Percentiles rank a stretch among this genome's conserved stretches.
Evolutionary conservation across 192 early-diverging fungal species (phyloP).

Genomic region (Coemansia sp.): DNA sequence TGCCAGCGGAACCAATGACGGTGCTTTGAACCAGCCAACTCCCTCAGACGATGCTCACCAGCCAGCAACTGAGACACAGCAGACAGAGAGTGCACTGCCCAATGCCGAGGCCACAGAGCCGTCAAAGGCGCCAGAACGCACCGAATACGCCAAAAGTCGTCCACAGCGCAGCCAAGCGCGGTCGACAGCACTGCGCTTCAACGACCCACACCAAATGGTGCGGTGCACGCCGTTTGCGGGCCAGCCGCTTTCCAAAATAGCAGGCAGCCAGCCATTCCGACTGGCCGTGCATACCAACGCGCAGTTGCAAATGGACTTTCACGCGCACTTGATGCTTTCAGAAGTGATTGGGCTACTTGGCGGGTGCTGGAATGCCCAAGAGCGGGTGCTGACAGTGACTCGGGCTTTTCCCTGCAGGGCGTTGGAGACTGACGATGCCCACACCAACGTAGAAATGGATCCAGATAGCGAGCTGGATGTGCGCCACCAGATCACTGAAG

Average conservation of each 20-base stretch:
- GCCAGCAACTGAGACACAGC: too few relatives aligned
- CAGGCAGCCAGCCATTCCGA: constrained; percentile 78
- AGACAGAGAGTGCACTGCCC: too few relatives aligned
- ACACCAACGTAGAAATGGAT: constrained; percentile 88
- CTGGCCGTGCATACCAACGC: constrained; percentile 73
- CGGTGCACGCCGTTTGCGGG: constrained; percentile 76
- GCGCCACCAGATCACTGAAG: constrained; percentile 66
- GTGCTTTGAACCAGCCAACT: too few relatives aligned
- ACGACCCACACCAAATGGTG: constrained; percentile 78
- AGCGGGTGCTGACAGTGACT: constrained; percentile 58
- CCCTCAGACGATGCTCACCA: too few relatives aligned
- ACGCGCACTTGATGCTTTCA: constrained; percentile 83
- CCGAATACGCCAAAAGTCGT: constrained; percentile 50
- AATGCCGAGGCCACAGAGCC: not conserved
- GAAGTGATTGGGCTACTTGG: constrained; percentile 90
- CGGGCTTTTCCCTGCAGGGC: constrained; percentile 76
- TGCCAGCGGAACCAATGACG: too few relatives aligned
- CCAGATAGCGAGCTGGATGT: constrained; percentile 75
- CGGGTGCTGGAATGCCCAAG: constrained; percentile 64
- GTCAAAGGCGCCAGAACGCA: constrained; percentile 33
- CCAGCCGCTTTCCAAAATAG: constrained; percentile 58
- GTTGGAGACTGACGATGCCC: constrained; percentile 64
- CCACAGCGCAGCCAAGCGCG: constrained; percentile 47
- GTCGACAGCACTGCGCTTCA: constrained; percentile 25
- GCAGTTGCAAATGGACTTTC: constrained; percentile 85